These are phyloP conservation scores for Rhododendron mucronatum DNA, from an alignment of 148 eudicot species.

Conservation along the genomic window DNA sequence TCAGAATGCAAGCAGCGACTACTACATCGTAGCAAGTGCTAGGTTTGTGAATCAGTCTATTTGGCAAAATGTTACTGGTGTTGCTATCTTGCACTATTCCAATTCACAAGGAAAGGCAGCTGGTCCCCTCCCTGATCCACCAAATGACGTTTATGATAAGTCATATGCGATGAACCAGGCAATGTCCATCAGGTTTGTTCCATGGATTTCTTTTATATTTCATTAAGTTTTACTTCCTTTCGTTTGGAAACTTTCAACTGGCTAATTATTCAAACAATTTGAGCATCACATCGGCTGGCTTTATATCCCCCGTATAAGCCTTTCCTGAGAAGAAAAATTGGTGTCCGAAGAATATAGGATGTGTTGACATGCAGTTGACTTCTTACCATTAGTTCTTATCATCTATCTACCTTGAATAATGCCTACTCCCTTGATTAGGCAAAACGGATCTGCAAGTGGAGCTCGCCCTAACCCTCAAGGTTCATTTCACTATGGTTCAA, in stretches of 20 bases:
- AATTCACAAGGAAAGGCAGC: conserved; percentile 79
- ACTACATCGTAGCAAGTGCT: conserved; percentile 91
- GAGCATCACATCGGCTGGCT: neutral
- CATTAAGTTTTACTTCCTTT: neutral
- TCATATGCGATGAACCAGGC: conserved; percentile 81
- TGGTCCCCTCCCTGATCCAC: conserved; percentile 95
- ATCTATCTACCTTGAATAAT: neutral
- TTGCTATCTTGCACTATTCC: conserved; percentile 80
- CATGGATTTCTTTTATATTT: neutral
- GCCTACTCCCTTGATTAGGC: conserved; percentile 39
- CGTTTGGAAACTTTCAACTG: neutral
- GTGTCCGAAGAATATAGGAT: neutral
- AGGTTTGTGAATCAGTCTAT: conserved; percentile 72
- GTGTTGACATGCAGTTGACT: neutral
- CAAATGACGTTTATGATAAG: conserved; percentile 60
- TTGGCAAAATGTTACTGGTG: conserved; percentile 92
- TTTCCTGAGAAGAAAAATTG: neutral
- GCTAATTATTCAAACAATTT: neutral
- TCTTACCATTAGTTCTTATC: neutral
- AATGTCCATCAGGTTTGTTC: conserved; percentile 68
- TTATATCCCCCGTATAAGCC: neutral
- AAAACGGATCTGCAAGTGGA: conserved; percentile 83
- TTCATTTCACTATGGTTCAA: conserved; percentile 79
- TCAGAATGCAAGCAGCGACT: conserved; percentile 91
- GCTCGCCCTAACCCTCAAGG: conserved; percentile 99